Evolutionary conservation across 345 rosid species (phyloP), one percentile per base, ranked within the genome.

Genomic region (Trapa incisa): DNA sequence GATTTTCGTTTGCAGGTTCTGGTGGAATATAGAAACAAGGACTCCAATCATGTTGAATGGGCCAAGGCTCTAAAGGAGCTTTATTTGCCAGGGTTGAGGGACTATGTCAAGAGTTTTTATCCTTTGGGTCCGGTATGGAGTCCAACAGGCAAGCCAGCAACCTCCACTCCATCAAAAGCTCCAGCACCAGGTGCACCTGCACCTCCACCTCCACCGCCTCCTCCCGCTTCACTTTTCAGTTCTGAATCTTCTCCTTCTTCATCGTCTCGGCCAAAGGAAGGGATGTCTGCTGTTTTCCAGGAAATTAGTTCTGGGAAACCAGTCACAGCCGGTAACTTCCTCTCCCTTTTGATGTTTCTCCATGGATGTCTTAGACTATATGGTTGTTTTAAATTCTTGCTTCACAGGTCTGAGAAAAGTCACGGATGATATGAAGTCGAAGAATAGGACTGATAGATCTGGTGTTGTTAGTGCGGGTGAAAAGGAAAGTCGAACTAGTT

Each of bases 121-220:
- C 87, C 99, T 70, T 75, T 95, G 76, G 99, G 99, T 62, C 99
- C 97, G 48, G 88, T 86, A 22, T 95, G 99, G 97, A 84, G 79
- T 81, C 74, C 87, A 61, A 69, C 86, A 42, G 96, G 85, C 29
- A 87, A 75, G 72, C 62, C 73, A 53, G 64, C 79, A 61, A 75
- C 75, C 71, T 54, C 75, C 82, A 85, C 86, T 70, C 70, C 84
- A 50, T 66, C 77, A 62, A 75, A 87, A 42, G 72, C 81, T 50
- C 85, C 81, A 67, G 92, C 91, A 70, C 82, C 83, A 16, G 72
- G 81, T 57, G 85, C 84, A 73, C 97, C 96, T 74, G 85, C 85
- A 65, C 85, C 99, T 64, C 96, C 85, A 65, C 85, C 99, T 64
- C 96, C 99, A n/a, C 86, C 96, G 67, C 96, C 96, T 65, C 96